Evolutionary conservation across 108 stramenopile species (phyloP), one percentile per base, ranked within the genome.

Genomic region (Seminavis robusta): DNA sequence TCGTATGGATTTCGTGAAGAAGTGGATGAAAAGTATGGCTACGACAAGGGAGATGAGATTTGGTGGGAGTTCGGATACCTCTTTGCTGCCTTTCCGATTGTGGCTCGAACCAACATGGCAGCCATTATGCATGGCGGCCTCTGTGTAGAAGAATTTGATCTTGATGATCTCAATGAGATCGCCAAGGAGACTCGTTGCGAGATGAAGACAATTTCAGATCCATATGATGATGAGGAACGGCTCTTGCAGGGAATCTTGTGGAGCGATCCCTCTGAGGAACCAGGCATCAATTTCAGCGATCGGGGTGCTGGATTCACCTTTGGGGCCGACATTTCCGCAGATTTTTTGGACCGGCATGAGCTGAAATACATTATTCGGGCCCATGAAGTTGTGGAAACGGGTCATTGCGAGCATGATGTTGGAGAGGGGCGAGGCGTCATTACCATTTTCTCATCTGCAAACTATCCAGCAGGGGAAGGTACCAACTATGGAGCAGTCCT

Each of bases 1-100:
- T 80, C 84, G 11, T 94, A 94, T 63, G 92, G 92, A 1, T 94
- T 94, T 60, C 83, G 83, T 37, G 88, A 94, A 44, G 92, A 94
- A 62, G 76, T 79, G 50, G 45, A 77, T 38, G 38, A 66, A 31
- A 90, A 65, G 24, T 65, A 65, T 20, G 20, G 15, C 15, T 25
- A 36, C 17, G 50, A 27, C 2, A 33, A 31, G 1, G n/a, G n/a
- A n/a, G 24, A 46, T 4, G 27, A 15, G 8, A 32, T 59, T n/a
- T 59, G 57, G 57, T 17, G 24, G 2, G 57, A 25, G 8, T 20
- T 65, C 24, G 32, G 17, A 8, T 13, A 46, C 31, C 23, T 48
- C n/a, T 65, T 65, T 55, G 54, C 33, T 24, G 52, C 63, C 9
- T 28, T 65, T 3, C 63, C 63, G 10, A 20, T 65, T 6, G 63